A percentile compares a stretch with the other conserved stretches of the same genome.
These are phyloP conservation scores for Coniochaeta sp. DNA, from an alignment of 2,329 filamentous ascomycete genomes.

Conservation along the genomic window DNA sequence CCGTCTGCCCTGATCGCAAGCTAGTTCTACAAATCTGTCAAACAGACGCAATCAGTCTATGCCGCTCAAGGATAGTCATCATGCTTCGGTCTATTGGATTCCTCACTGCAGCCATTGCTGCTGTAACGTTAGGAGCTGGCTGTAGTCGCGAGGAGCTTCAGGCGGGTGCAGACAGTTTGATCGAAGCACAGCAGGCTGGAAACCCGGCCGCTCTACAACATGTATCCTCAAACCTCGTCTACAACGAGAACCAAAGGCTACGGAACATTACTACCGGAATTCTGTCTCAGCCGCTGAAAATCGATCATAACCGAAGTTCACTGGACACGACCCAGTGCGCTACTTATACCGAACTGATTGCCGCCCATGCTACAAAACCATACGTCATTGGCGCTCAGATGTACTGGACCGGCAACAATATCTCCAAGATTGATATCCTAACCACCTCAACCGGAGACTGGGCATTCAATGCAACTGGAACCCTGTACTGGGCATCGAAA, in stretches of 20 bases:
- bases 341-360: slow-evolving; percentile 28
- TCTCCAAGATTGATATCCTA: slow-evolving; percentile 20
- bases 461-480: slow-evolving; percentile 27
- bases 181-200: slow-evolving; percentile 14
- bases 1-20: neutral
- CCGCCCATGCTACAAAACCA: slow-evolving; percentile 18
- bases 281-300: slow-evolving; percentile 13
- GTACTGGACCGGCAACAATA: slow-evolving; percentile 2
- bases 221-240: slow-evolving; percentile 5
- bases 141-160: slow-evolving; percentile 15
- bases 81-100: neutral
- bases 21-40: neutral
- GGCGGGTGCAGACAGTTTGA: slow-evolving; percentile 10
- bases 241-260: slow-evolving; percentile 10
- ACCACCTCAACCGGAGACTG: slow-evolving; percentile 25
- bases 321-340: slow-evolving; percentile 26
- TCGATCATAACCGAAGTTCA: slow-evolving; percentile 26
- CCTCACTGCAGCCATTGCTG: neutral
- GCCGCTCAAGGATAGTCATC: neutral
- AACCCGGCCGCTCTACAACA: slow-evolving; percentile 11
- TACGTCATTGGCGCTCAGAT: slow-evolving; percentile 27
- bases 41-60: neutral
- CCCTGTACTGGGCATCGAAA: slow-evolving; percentile 21
- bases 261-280: neutral
- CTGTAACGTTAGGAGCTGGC: slow-evolving; percentile 3